Conservation (phyloP, 2,329 filamentous ascomycete species). For the Zymoseptoria tritici region DNA sequence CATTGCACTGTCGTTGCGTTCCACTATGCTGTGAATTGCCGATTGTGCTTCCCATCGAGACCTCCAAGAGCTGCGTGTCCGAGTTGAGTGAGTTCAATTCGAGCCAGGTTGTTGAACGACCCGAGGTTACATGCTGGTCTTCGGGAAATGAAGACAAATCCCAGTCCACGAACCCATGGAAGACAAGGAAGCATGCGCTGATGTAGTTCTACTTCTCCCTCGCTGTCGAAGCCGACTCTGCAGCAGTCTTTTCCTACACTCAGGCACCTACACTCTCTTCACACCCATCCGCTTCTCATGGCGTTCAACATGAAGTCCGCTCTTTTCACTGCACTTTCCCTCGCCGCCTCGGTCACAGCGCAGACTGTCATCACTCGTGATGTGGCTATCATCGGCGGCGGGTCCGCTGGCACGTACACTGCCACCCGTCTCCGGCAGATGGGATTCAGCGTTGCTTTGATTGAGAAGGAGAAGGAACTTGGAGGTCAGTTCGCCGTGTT, state of each 20-base stretch:
- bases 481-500: slow-evolving; percentile 24
- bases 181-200: neutral
- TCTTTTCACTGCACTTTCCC: neutral
- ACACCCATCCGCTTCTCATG: neutral
- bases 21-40: too few relatives aligned
- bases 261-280: neutral
- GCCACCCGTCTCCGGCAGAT: slow-evolving; percentile 34
- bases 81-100: too few relatives aligned
- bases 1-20: neutral
- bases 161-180: neutral
- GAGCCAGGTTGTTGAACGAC: too few relatives aligned
- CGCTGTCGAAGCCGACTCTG: neutral
- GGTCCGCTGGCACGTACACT: slow-evolving; percentile 34
- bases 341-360: neutral
- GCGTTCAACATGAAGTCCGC: neutral
- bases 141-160: neutral
- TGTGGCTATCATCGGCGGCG: slow-evolving; percentile 38
- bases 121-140: neutral
- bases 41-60: neutral
- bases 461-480: slow-evolving; percentile 34
- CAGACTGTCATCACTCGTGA: slow-evolving; percentile 9
- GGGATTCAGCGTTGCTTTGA: slow-evolving; percentile 31
- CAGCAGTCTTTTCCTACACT: neutral
- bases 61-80: neutral
- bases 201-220: neutral